phyloP scores from a whole-genome alignment of 352 stramenopile species.

The Globisporangium paddicum region DNA sequence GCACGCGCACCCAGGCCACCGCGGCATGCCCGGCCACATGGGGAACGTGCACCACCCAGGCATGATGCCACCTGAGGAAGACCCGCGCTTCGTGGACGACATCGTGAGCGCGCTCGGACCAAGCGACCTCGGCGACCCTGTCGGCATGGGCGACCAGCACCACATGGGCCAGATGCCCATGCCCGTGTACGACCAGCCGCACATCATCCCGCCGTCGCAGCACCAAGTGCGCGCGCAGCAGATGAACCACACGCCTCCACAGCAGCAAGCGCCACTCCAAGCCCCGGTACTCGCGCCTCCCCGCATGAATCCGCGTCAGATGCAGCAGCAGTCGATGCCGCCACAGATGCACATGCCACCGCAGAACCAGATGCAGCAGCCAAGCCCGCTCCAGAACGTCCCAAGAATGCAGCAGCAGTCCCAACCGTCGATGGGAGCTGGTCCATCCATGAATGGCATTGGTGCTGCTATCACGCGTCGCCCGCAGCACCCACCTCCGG shows the following conservation, averaged over 20 bases:
- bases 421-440: slow-evolving; percentile 10
- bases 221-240: slow-evolving; percentile 25
- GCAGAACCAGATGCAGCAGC: slow-evolving; percentile 14
- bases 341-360: slow-evolving; percentile 16
- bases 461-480: slow-evolving; percentile 1
- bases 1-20: slow-evolving; percentile 22
- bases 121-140: slow-evolving; percentile 33
- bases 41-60: slow-evolving; percentile 38
- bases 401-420: slow-evolving; percentile 11
- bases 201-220: slow-evolving; percentile 42
- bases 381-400: slow-evolving; percentile 10
- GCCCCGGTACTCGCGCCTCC: slow-evolving; percentile 13
- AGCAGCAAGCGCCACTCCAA: slow-evolving; percentile 24
- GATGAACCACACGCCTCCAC: slow-evolving; percentile 23
- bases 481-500: slow-evolving; percentile 8
- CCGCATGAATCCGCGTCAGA: slow-evolving; percentile 15
- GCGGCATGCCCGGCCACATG: slow-evolving; percentile 19
- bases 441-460: slow-evolving; percentile 5
- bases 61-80: slow-evolving; percentile 54
- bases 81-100: slow-evolving; percentile 68
- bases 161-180: slow-evolving; percentile 46
- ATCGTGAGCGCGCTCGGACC: slow-evolving; percentile 57
- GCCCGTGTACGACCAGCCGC: slow-evolving; percentile 59
- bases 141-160: slow-evolving; percentile 42
- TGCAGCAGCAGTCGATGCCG: slow-evolving; percentile 16